Base-by-base conservation (phyloP, 169 alveolate genomes). In the Eimeria tenella region DNA sequence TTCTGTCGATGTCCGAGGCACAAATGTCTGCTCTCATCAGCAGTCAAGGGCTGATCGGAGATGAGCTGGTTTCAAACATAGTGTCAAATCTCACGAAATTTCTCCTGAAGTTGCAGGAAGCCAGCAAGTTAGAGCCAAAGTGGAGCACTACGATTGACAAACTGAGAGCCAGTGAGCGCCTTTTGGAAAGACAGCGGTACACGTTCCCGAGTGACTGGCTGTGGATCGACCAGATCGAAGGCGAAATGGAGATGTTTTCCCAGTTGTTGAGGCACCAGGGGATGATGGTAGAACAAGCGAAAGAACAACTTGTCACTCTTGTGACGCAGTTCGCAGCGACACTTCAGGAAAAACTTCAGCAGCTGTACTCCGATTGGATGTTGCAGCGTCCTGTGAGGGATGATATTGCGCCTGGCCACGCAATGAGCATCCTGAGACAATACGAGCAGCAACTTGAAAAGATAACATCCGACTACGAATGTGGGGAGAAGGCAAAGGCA, bases 121-220 rank as follows among this genome's bases (percentile, higher is more conserved):
- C 98, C 84, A 96, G 97, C 90, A 97, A 95, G 93, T 96, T 97
- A n/a, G 98, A 96, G 25, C 87, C 95, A 25, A 97, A 95, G 50
- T 98, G 99, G 99, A 94, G 96, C n/a, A 94, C 92, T 3, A 97
- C 97, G 65, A 95, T 98, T 94, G 99, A 97, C 86, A 96, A 97
- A 92, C 97, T 97, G 83, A 97, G 98, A 84, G 97, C 97, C 65
- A 98, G 99, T 73, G 97, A 98, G 92, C 97, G 97, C 56, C 97
- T 99, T 60, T 94, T 99, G 58, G 98, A 97, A 65, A 95, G 98
- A 87, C 98, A 99, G 95, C 96, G 99, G 60, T 99, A 94, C 95
- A 87, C 97, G 53, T 98, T 98, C 91, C 99, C 99, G 15, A 86
- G 81, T 74, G 99, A 98, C 91, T 98, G 99, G 99, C 95, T 98